Base-by-base conservation (phyloP, 192 early-diverging fungal species). In the Linnemannia exigua region DNA sequence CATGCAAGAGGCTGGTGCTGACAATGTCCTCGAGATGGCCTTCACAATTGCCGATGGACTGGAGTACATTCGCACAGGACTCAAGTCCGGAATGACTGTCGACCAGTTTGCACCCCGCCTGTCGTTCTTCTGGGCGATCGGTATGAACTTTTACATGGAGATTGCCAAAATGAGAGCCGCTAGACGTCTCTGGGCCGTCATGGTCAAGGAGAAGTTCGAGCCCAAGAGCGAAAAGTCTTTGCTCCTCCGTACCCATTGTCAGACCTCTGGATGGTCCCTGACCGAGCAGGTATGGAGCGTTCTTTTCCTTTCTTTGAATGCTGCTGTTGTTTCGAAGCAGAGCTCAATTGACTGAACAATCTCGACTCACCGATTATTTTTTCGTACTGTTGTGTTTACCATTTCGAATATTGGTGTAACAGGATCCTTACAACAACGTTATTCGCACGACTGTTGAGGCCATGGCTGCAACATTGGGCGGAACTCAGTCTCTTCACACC, bases 61-160 rank as follows among this genome's bases (percentile, higher is more conserved):
- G 73, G 95, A 97, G 82, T 97, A 96, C 73, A 92, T 93, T 50
- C 91, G 94, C 48, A 94, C 93, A 16, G 94, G 93, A 28, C 88
- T 97, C 36, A 90, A 90, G 76, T 93, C 96, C 2, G 96, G 96
- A 12, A 97, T 97, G 96, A 93, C 95, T 0, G 92, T 97, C 1
- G 96, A 97, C 80, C 87, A 96, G 82, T 97, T 97, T 87, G 96
- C 95, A 3, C 96, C 96, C 19, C 94, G 96, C 22, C 88, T 97
- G 38, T 97, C 96, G 31, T 97, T 97, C 92, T 97, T 97, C 89
- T 97, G 95, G 91, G 96, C 94, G 67, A 94, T 97, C 44, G 96
- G 96, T 6, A 97, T 97, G 96, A 97, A 97, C 91, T 97, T 96
- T 84, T 97, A 96, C 89, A 97, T 97, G 96, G 96, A 97, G 87